A percentile compares a stretch with the other conserved stretches of the same genome.
phyloP scores from a whole-genome alignment of 768 basidiomycete species.

The Tulasnella sp. region DNA sequence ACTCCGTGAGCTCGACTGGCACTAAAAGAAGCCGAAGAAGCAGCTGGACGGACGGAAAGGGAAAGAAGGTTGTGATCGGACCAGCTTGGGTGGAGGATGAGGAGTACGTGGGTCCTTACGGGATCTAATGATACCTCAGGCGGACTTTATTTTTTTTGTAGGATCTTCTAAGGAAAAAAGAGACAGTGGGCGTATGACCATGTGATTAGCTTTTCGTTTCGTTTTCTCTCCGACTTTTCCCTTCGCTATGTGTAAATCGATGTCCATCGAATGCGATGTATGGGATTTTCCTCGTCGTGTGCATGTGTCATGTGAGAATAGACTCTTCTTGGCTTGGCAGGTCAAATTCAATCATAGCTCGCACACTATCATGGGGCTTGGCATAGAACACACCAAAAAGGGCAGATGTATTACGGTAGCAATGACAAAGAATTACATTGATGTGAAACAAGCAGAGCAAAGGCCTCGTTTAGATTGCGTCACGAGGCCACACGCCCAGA shows the following conservation, averaged over 20 bases:
- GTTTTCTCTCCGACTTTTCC: background rate
- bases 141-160: background rate
- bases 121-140: background rate
- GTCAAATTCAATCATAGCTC: too few species aligned
- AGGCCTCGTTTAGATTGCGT: too few species aligned
- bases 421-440: too few species aligned
- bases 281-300: too few species aligned
- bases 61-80: constrained; percentile 28
- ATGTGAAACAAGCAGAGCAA: too few species aligned
- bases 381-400: too few species aligned
- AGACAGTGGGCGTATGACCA: background rate
- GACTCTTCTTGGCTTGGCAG: too few species aligned
- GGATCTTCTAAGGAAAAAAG: background rate
- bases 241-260: background rate
- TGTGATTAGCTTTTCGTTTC: background rate
- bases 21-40: constrained; percentile 22
- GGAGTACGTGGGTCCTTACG: constrained; percentile 36
- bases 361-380: too few species aligned
- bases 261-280: too few species aligned
- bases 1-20: constrained; percentile 23
- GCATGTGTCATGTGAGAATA: too few species aligned
- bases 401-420: too few species aligned
- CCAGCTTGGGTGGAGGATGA: constrained; percentile 35
- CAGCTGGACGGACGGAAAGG: constrained; percentile 26
- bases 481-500: too few species aligned